These are phyloP conservation scores for Tetradesmus lagerheimii DNA, from an alignment of 139 green algal genomes.

Conservation along the genomic window DNA sequence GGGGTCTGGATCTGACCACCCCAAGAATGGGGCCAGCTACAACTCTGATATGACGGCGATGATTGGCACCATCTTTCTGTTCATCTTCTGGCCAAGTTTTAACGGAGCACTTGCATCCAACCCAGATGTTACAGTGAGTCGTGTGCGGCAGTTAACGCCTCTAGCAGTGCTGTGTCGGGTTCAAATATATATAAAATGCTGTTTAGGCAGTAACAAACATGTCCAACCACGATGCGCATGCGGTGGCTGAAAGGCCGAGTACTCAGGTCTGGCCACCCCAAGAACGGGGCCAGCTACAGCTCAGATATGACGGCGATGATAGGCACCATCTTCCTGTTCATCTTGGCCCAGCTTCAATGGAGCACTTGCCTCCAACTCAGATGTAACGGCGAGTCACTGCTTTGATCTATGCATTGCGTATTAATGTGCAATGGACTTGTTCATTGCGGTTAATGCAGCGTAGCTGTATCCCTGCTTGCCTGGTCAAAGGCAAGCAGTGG, in stretches of 20 bases:
- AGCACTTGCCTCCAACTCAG: slow-evolving; percentile 24
- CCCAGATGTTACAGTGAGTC: slow-evolving; percentile 20
- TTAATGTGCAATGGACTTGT: too few species aligned
- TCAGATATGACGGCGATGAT: slow-evolving; percentile 67
- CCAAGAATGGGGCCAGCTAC: slow-evolving; percentile 58
- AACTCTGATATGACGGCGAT: slow-evolving; percentile 61
- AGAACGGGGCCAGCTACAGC: slow-evolving; percentile 56
- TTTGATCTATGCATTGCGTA: too few species aligned
- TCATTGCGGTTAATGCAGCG: too few species aligned
- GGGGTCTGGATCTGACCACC: slow-evolving; percentile 37
- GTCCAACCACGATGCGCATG: too few species aligned
- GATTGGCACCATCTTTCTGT: slow-evolving; percentile 74
- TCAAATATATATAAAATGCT: too few species aligned
- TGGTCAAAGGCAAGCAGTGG: too few species aligned
- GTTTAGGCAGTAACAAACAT: too few species aligned
- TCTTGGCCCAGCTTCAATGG: slow-evolving; percentile 59
- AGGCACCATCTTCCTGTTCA: slow-evolving; percentile 69
- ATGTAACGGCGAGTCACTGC: too few species aligned
- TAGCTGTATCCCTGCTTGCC: too few species aligned
- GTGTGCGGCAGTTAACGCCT: too few species aligned
- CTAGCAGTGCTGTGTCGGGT: too few species aligned
- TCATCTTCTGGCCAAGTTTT: slow-evolving; percentile 62
- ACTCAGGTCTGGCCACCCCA: slow-evolving; percentile 52
- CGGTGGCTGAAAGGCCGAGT: too few species aligned
- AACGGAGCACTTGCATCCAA: slow-evolving; percentile 18